A percentile compares a stretch with the other conserved stretches of the same genome.
phyloP scores from a whole-genome alignment of 257 asterid genomes.

The Henckelia pumila region DNA sequence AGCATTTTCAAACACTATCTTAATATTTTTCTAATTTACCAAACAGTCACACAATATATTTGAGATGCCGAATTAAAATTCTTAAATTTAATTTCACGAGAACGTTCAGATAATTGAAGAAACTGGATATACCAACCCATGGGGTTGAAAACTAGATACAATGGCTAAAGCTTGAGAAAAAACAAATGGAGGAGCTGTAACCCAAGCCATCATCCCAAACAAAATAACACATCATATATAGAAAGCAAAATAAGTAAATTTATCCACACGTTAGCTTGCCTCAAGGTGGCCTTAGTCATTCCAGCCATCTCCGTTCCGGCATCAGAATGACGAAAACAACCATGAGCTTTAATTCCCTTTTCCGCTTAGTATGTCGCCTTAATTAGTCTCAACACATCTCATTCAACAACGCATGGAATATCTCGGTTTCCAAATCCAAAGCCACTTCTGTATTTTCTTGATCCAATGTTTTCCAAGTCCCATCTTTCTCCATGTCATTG shows the following conservation, averaged over 20 bases:
- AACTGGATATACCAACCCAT: background rate
- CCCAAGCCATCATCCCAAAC: constrained; percentile 21
- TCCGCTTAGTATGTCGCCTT: background rate
- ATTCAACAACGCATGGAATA: constrained; percentile 44
- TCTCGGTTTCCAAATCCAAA: constrained; percentile 53
- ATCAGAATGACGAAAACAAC: constrained; percentile 35
- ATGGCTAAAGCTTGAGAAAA: constrained; percentile 9
- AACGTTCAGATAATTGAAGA: background rate
- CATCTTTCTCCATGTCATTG: constrained; percentile 59
- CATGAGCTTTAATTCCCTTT: constrained; percentile 5
- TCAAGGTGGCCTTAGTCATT: constrained; percentile 21
- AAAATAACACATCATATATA: background rate
- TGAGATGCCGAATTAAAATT: too few species aligned
- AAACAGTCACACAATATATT: too few species aligned
- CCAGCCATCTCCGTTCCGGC: constrained; percentile 6
- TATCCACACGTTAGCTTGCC: background rate
- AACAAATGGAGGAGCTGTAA: constrained; percentile 18
- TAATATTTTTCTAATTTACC: too few species aligned
- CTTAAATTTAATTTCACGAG: too few species aligned
- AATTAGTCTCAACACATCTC: constrained; percentile 33
- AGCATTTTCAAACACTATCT: too few species aligned
- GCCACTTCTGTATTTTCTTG: constrained; percentile 48
- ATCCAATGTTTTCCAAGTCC: constrained; percentile 52
- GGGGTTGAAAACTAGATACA: constrained; percentile 29
- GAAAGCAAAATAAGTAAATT: too few species aligned